Base-by-base conservation (phyloP, 225 moss, liverwort and hornwort genomes). In the Antitrichia curtipendula region DNA sequence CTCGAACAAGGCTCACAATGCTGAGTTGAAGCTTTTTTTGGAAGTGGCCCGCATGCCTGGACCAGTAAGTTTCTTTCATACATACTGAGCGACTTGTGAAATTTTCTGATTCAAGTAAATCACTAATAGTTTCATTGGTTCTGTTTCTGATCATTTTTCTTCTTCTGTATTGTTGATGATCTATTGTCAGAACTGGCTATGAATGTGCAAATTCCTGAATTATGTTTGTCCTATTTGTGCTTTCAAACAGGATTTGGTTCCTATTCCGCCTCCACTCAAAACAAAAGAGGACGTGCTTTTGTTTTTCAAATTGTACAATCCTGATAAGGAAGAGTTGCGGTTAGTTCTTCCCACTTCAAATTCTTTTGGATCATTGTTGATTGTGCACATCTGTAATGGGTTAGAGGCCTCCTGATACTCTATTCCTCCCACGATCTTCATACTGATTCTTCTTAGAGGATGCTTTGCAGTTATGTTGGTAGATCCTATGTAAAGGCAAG, bases 1-100 rank as follows among this genome's bases (percentile, higher is more conserved):
- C 81, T 96, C 99, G 71, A 99, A 97, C 91, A 99, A 99, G 90
- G 95, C 97, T 89, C 97, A 99, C 87, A 99, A 99, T 91, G 99
- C 99, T 43, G 99, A 99, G 91, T 89, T 99, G 78, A 99, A 99
- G 89, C 93, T 99, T 45, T 99, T 99, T 82, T 89, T 99, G 95
- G 99, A 99, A 93, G 96, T 97, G 88, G 95, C 95, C 76, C 86
- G 90, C 71, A 77, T 82, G 62, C 90, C 93, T 87, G 91, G 93
- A 59, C n/a, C 81, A 75, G 93, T 93, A 88, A 77, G 86, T 88
- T 59, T 84, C 61, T 82, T 79, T 82, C 47, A 80, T 59, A 8
- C 34, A 43, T 54, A 40, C 69, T 70, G 31, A 88, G 63, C n/a
- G 41, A 60, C 61, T 40, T 68, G 40, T 81, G 50, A 81, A 64